Percentiles rank a stretch among this genome's conserved stretches.
Evolutionary conservation across 1,284 basidiomycete genomes (phyloP).

Genomic region (Volvariella volvacea): DNA sequence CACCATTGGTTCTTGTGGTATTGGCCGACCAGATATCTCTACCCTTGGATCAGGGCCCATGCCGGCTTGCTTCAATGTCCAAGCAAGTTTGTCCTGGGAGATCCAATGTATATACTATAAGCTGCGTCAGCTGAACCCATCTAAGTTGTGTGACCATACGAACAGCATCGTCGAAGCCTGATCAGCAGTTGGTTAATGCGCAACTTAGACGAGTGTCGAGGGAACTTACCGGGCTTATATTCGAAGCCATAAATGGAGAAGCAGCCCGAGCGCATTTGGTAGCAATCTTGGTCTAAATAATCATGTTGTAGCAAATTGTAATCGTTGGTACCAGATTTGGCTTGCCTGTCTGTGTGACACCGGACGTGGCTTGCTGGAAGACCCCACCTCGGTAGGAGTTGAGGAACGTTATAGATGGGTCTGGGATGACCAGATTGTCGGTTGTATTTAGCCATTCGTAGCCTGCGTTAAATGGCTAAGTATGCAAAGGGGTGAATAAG

Average conservation of each 20-base stretch:
- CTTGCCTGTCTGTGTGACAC: slow-evolving; percentile 43
- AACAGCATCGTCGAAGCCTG: slow-evolving; percentile 41
- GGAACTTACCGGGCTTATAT: slow-evolving; percentile 36
- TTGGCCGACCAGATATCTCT: slow-evolving; percentile 65
- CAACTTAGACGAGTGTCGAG: neutral
- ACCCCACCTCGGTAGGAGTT: slow-evolving; percentile 56
- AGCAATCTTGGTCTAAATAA: slow-evolving; percentile 38
- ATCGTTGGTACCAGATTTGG: slow-evolving; percentile 1
- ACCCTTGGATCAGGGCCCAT: slow-evolving; percentile 60
- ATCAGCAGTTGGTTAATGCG: neutral
- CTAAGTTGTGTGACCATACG: slow-evolving; percentile 9
- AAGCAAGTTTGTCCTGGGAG: slow-evolving; percentile 54
- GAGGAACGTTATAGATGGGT: slow-evolving; percentile 37
- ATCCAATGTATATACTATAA: slow-evolving; percentile 79
- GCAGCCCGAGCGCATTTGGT: slow-evolving; percentile 38
- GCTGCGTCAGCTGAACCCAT: neutral
- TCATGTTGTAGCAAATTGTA: slow-evolving; percentile 2
- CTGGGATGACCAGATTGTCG: slow-evolving; percentile 40
- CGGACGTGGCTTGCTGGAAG: slow-evolving; percentile 64
- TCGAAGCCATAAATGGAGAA: slow-evolving; percentile 50
- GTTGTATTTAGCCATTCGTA: slow-evolving; percentile 47
- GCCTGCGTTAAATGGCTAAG: slow-evolving; percentile 56
- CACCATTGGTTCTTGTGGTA: slow-evolving; percentile 84
- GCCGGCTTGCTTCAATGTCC: slow-evolving; percentile 72
- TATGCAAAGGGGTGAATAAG: slow-evolving; percentile 2